Evolutionary conservation across 2,329 filamentous ascomycete species (phyloP).

Genomic region (Chalara sp.): DNA sequence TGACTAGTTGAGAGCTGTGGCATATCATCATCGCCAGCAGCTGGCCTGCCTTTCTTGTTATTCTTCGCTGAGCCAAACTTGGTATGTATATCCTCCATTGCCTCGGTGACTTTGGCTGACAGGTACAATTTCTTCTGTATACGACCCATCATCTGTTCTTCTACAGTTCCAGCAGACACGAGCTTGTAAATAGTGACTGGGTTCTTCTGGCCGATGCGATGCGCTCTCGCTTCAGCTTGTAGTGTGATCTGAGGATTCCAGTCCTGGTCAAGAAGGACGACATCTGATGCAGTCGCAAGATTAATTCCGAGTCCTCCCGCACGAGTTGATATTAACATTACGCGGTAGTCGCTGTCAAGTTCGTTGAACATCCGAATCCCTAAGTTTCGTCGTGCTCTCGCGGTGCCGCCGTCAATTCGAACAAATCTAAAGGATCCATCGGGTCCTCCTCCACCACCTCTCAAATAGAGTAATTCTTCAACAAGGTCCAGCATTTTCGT

Average conservation of each 20-base stretch:
- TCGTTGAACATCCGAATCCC: conserved; percentile 93
- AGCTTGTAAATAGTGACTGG: conserved; percentile 94
- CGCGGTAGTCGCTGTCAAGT: conserved; percentile 71
- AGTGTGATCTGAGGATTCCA: conserved; percentile 98
- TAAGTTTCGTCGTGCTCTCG: conserved; percentile 81
- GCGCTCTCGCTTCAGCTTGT: conserved; percentile 86
- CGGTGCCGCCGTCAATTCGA: conserved; percentile 76
- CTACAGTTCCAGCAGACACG: conserved; percentile 78
- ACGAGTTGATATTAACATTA: conserved; percentile 86
- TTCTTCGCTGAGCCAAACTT: conserved; percentile 23
- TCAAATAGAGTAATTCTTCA: conserved; percentile 69
- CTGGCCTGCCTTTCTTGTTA: conserved; percentile 20
- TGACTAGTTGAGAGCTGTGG: conserved; percentile 44
- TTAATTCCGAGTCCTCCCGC: conserved; percentile 97
- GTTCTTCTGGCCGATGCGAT: conserved; percentile 91
- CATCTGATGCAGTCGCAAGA: conserved; percentile 88
- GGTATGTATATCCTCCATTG: conserved; percentile 46
- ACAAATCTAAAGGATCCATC: conserved; percentile 61
- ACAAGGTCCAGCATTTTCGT: conserved; percentile 80
- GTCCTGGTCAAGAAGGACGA: conserved; percentile 94
- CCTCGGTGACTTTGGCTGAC: conserved; percentile 52
- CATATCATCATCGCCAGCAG: conserved; percentile 34
- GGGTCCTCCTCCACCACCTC: conserved; percentile 38
- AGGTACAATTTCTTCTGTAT: conserved; percentile 52
- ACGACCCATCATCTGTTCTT: conserved; percentile 69